phyloP scores from a whole-genome alignment of 2,329 filamentous ascomycete genomes.

The Phialophora chinensis region DNA sequence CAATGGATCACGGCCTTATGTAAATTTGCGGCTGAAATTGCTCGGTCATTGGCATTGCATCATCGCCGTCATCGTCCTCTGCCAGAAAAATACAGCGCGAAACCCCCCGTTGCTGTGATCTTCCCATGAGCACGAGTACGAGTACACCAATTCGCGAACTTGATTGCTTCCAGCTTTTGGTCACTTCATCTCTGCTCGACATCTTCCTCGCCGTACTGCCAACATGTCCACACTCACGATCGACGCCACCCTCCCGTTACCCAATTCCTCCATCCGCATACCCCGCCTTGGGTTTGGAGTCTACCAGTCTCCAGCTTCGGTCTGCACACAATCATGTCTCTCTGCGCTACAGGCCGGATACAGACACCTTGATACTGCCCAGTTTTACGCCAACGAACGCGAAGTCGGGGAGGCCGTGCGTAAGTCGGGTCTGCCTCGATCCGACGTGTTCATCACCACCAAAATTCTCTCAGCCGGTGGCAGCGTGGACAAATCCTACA shows the following conservation, averaged over 20 bases:
- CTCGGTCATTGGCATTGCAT: not conserved
- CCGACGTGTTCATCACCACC: conserved; percentile 71
- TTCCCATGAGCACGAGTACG: not conserved
- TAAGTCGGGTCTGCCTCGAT: conserved; percentile 60
- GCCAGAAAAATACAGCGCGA: not conserved
- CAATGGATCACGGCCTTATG: too few species aligned
- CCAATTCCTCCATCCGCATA: conserved; percentile 59
- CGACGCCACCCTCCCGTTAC: conserved; percentile 57
- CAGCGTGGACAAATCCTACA: conserved; percentile 64
- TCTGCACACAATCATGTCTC: conserved; percentile 64
- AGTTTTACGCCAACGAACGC: conserved; percentile 72
- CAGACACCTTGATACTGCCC: conserved; percentile 65
- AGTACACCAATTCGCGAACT: not conserved
- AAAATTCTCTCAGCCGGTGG: conserved; percentile 67
- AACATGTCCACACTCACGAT: conserved; percentile 49
- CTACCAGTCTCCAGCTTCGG: conserved; percentile 63
- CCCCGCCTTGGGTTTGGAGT: conserved; percentile 75
- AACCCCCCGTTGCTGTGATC: not conserved
- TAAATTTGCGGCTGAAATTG: too few species aligned
- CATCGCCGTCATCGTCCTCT: not conserved
- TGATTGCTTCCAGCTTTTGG: not conserved
- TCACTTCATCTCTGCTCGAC: not conserved
- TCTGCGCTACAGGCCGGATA: conserved; percentile 63
- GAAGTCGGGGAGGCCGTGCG: conserved; percentile 70
- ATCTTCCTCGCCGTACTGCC: not conserved